phyloP scores from a whole-genome alignment of 1,139 yeast genomes.

The Zygosaccharomyces pseudobailii region DNA sequence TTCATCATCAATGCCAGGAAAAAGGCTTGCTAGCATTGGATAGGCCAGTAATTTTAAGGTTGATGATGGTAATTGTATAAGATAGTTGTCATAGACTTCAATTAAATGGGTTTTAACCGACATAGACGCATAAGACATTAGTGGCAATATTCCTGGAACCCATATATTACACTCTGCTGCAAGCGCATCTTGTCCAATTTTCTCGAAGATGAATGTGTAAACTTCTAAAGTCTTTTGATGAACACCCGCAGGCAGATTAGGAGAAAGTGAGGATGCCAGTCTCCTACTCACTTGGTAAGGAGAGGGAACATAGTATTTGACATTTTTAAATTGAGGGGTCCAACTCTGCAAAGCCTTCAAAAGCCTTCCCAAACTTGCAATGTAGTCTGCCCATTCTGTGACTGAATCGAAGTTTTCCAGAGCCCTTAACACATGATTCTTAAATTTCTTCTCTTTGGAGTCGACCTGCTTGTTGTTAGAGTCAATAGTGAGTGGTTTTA shows the following conservation, averaged over 20 bases:
- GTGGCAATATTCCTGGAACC: conserved; percentile 86
- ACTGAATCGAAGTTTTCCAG: conserved; percentile 75
- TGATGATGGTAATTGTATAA: conserved; percentile 49
- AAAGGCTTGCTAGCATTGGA: conserved; percentile 66
- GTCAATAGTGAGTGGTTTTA: conserved; percentile 32
- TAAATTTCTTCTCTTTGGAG: conserved; percentile 65
- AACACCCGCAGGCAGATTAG: conserved; percentile 87
- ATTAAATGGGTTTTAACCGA: conserved; percentile 77
- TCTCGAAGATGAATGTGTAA: conserved; percentile 63
- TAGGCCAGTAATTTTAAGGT: conserved; percentile 53
- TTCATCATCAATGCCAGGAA: conserved; percentile 91
- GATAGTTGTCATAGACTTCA: conserved; percentile 50
- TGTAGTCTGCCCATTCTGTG: conserved; percentile 98
- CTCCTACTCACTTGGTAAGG: conserved; percentile 36
- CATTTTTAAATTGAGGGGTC: conserved; percentile 53
- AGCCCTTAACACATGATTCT: conserved; percentile 65
- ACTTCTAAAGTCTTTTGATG: conserved; percentile 83
- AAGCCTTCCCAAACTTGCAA: conserved; percentile 75
- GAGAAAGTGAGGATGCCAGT: conserved; percentile 55
- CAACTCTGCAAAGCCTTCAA: conserved; percentile 61
- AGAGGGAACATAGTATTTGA: conserved; percentile 45
- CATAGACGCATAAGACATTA: conserved; percentile 82
- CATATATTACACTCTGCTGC: conserved; percentile 57
- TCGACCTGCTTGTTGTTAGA: conserved; percentile 33
- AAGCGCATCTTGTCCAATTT: conserved; percentile 49